Conservation (phyloP, 108 stramenopile genomes). For the Seminavis robusta region DNA sequence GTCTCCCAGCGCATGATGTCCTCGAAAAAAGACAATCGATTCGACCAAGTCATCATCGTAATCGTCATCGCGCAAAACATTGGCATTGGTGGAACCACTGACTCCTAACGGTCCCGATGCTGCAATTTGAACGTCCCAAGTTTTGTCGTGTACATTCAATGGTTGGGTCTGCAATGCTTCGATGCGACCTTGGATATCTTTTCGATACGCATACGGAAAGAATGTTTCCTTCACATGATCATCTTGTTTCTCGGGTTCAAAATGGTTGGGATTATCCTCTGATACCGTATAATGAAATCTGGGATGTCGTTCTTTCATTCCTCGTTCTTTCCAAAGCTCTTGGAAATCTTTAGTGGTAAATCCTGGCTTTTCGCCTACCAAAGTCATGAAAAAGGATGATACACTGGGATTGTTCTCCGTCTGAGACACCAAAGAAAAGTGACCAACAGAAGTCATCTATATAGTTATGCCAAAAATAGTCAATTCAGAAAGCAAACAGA, state of each 20-base stretch:
- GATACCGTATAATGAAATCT: conserved; percentile 49
- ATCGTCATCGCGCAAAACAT: conserved; percentile 7
- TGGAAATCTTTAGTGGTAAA: conserved; percentile 58
- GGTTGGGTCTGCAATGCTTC: conserved; percentile 51
- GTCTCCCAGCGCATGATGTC: conserved; percentile 82
- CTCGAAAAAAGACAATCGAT: conserved; percentile 72
- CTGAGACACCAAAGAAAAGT: conserved; percentile 70
- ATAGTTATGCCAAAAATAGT: background rate
- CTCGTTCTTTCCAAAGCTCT: conserved; percentile 37
- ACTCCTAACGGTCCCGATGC: conserved; percentile 46
- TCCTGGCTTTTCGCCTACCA: conserved; percentile 48
- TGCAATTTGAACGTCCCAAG: conserved; percentile 49
- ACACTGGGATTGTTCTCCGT: conserved; percentile 64
- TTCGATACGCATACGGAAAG: conserved; percentile 51
- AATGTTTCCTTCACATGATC: conserved; percentile 49
- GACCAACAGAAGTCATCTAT: conserved; percentile 81
- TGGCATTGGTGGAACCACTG: background rate
- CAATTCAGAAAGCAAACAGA: too few species aligned
- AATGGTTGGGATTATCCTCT: conserved; percentile 22
- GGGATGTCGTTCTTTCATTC: conserved; percentile 54
- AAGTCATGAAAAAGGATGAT: conserved; percentile 63
- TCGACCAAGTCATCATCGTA: conserved; percentile 36
- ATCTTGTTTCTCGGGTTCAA: conserved; percentile 39
- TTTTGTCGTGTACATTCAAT: conserved; percentile 46
- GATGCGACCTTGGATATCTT: conserved; percentile 58